These are phyloP conservation scores for Triticum dicoccoides DNA, from an alignment of 176 grass and related monocot genomes.

Conservation along the genomic window DNA sequence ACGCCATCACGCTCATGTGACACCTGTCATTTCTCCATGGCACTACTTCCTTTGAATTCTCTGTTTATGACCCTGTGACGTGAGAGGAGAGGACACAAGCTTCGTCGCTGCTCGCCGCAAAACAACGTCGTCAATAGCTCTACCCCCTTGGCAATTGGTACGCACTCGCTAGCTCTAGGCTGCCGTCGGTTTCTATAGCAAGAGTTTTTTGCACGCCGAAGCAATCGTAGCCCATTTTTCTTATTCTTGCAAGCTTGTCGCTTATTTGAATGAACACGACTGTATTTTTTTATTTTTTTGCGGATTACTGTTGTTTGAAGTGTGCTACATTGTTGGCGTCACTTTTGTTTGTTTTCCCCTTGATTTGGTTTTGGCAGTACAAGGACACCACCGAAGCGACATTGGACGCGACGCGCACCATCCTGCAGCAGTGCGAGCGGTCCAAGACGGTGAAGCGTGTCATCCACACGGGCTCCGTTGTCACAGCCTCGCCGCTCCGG, in stretches of 20 bases:
- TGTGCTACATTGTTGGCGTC: no score
- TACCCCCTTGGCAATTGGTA: neutral
- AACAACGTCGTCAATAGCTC: neutral
- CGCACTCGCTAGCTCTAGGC: no score
- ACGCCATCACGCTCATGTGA: no score
- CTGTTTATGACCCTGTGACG: neutral
- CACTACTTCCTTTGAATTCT: no score
- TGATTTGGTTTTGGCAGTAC: slow-evolving; percentile 32
- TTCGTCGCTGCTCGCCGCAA: neutral
- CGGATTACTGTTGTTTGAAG: no score
- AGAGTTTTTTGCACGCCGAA: no score
- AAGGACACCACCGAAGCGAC: slow-evolving; percentile 45
- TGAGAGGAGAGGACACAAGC: neutral
- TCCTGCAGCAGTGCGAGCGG: slow-evolving; percentile 50
- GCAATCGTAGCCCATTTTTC: no score
- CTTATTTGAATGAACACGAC: no score
- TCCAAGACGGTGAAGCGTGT: slow-evolving; percentile 59
- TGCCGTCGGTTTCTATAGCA: no score
- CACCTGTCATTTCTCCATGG: no score
- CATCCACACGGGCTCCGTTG: slow-evolving; percentile 57
- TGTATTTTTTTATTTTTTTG: no score
- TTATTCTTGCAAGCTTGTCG: no score
- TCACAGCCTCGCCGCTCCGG: slow-evolving; percentile 39
- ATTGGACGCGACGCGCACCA: slow-evolving; percentile 41
- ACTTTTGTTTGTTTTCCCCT: neutral